These are phyloP conservation scores for Cordyceps sp. DNA, from an alignment of 2,329 filamentous ascomycete genomes.

Conservation along the genomic window DNA sequence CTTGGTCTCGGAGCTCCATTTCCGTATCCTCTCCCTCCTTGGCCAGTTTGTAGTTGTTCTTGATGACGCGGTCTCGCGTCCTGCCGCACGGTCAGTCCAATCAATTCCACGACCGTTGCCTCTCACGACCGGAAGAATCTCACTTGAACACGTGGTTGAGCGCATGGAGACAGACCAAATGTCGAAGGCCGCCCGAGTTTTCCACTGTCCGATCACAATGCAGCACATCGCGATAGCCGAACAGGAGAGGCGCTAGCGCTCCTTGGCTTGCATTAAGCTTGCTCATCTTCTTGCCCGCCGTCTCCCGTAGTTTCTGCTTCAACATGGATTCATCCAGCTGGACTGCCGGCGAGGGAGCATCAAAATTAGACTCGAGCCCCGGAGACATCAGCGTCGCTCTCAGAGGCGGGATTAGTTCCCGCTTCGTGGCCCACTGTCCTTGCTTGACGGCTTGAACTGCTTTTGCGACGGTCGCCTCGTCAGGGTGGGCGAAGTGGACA, in stretches of 20 bases:
- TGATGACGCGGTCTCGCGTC: conserved; percentile 79
- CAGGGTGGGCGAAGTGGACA: conserved; percentile 55
- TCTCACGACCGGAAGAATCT: conserved; percentile 8
- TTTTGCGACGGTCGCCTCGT: conserved; percentile 40
- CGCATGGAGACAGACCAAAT: conserved; percentile 63
- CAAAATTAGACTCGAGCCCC: conserved; percentile 16
- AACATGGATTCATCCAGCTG: conserved; percentile 36
- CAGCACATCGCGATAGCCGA: conserved; percentile 68
- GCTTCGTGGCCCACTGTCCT: conserved; percentile 33
- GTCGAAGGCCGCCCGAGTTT: conserved; percentile 53
- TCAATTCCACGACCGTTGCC: not conserved
- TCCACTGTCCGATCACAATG: conserved; percentile 54
- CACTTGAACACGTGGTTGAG: conserved; percentile 86
- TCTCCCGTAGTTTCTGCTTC: conserved; percentile 51
- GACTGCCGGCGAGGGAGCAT: conserved; percentile 15
- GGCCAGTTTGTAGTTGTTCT: conserved; percentile 70
- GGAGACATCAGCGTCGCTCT: conserved; percentile 32
- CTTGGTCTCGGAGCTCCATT: conserved; percentile 74
- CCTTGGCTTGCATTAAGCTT: conserved; percentile 46
- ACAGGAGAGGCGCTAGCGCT: conserved; percentile 53
- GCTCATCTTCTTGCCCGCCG: conserved; percentile 33
- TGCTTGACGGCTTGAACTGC: conserved; percentile 33
- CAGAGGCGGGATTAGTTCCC: conserved; percentile 26
- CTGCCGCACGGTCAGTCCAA: conserved; percentile 15
- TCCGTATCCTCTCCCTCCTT: conserved; percentile 47